Evolutionary conservation across 2,329 filamentous ascomycete species (phyloP).

Genomic region (Monosporascus sp.): DNA sequence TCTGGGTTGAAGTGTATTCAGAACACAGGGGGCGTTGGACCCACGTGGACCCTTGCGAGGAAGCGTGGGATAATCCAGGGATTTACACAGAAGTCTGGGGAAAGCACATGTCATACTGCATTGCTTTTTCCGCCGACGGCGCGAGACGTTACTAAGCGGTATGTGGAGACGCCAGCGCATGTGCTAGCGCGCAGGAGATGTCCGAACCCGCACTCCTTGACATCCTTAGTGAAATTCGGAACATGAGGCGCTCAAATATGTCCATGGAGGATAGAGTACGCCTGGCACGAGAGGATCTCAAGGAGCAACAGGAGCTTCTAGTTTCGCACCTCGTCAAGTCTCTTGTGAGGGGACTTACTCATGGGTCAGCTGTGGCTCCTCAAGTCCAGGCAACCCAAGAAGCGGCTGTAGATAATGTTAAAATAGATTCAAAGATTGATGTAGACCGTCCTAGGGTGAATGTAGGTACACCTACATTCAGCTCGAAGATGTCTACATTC

Average conservation of each 20-base stretch:
- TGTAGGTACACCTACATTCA: no score
- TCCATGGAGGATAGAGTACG: slow-evolving; percentile 63
- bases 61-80: slow-evolving; percentile 89
- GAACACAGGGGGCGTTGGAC: slow-evolving; percentile 91
- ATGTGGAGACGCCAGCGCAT: slow-evolving; percentile 67
- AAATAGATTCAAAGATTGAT: no score
- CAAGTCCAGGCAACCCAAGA: no score
- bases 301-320: neutral
- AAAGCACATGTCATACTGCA: slow-evolving; percentile 94
- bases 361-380: no score
- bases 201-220: slow-evolving; percentile 83
- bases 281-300: slow-evolving; percentile 31
- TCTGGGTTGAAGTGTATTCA: slow-evolving; percentile 97
- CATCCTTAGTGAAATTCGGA: slow-evolving; percentile 87
- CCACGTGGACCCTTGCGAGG: slow-evolving; percentile 94
- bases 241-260: slow-evolving; percentile 77
- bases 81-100: slow-evolving; percentile 94
- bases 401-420: no score
- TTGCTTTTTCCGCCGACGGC: slow-evolving; percentile 91
- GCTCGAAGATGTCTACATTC: no score
- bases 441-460: no score
- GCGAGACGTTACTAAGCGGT: slow-evolving; percentile 63
- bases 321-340: no score
- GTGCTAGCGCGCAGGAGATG: slow-evolving; percentile 72
- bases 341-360: no score